A percentile compares a stretch with the other conserved stretches of the same genome.
Conservation (phyloP, 345 rosid genomes). For the Moricandia moricandioides region DNA sequence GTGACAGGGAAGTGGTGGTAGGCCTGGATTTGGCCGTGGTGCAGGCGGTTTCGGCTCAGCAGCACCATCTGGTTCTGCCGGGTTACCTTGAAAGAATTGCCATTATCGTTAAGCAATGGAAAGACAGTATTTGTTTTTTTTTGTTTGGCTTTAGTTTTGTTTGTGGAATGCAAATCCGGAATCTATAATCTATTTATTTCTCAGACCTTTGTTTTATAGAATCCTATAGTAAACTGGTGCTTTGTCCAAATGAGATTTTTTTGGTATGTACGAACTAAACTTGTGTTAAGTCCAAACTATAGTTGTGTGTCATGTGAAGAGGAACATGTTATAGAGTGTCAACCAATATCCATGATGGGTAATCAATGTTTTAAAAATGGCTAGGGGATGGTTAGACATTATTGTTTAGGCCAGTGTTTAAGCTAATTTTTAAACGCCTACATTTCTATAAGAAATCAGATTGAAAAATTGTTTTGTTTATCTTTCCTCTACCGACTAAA, state of each 20-base stretch:
- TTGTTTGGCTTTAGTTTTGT: slow-evolving; percentile 7
- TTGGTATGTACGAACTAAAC: background rate
- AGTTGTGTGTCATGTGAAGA: background rate
- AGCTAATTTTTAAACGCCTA: no score
- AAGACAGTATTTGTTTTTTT: slow-evolving; percentile 24
- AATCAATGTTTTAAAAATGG: no score
- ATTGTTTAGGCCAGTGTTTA: no score
- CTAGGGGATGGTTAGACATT: no score
- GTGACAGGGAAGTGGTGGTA: slow-evolving; percentile 57
- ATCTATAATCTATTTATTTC: background rate
- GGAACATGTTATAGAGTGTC: background rate
- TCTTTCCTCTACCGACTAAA: no score
- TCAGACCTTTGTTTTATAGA: background rate
- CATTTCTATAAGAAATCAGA: no score
- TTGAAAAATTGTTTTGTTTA: no score
- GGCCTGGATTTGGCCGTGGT: slow-evolving; percentile 79
- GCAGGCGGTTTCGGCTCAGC: slow-evolving; percentile 57
- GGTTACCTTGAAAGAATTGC: slow-evolving; percentile 41
- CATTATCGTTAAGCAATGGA: background rate
- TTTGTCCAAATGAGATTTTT: background rate
- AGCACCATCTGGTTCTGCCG: slow-evolving; percentile 51
- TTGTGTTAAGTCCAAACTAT: background rate
- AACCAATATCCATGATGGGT: background rate
- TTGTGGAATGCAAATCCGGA: slow-evolving; percentile 18
- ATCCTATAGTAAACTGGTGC: background rate